Evolutionary conservation across 768 basidiomycete genomes (phyloP).

Genomic region (Russula virescens): DNA sequence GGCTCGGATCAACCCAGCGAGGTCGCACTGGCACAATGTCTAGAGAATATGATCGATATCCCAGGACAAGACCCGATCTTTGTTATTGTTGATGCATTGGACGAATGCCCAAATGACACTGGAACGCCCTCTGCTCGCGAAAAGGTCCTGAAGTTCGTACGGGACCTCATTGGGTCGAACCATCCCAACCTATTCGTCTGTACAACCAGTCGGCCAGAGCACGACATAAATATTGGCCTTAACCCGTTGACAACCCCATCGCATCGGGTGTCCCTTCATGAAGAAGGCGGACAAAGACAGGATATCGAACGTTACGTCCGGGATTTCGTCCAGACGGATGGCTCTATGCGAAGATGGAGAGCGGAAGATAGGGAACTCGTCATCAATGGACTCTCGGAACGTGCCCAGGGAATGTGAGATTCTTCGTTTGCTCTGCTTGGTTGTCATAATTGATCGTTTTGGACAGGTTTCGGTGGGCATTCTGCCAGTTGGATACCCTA

Average conservation of each 20-base stretch:
- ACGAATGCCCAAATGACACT: neutral
- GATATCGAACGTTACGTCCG: neutral
- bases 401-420: neutral
- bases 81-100: neutral
- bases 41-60: neutral
- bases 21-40: neutral
- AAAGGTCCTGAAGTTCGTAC: neutral
- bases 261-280: neutral
- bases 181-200: neutral
- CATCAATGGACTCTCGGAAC: neutral
- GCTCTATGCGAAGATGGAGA: neutral
- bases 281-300: neutral
- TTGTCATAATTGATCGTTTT: neutral
- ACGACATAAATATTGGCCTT: neutral
- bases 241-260: neutral
- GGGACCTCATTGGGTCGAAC: neutral
- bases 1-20: neutral
- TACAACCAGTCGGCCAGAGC: neutral
- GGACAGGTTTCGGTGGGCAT: neutral
- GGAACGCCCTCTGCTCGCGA: neutral
- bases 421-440: too few relatives aligned
- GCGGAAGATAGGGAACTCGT: neutral
- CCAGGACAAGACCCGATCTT: neutral
- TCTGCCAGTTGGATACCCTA: neutral
- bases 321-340: neutral